Conservation (phyloP, 768 basidiomycete species). For the Xerocomellus intermedius region DNA sequence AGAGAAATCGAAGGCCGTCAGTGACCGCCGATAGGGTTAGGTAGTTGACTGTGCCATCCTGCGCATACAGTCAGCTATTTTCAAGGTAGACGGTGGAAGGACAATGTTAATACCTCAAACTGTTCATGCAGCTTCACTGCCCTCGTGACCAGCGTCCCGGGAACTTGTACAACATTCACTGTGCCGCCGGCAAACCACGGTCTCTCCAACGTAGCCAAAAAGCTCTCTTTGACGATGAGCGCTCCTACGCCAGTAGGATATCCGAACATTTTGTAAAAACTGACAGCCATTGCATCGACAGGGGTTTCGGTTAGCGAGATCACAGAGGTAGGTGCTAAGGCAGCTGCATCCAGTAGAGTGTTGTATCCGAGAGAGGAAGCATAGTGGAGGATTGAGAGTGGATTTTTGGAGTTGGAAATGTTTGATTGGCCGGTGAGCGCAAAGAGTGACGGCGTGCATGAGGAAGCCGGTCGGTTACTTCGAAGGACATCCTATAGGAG, state of each 20-base stretch:
- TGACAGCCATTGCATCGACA: constrained; percentile 80
- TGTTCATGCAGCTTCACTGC: constrained; percentile 61
- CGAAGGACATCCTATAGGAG: constrained; percentile 52
- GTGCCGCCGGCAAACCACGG: constrained; percentile 88
- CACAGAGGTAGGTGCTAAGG: constrained; percentile 68
- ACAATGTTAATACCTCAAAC: constrained; percentile 59
- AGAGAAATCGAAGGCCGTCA: constrained; percentile 72
- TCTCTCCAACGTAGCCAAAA: constrained; percentile 56
- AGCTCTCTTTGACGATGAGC: constrained; percentile 68
- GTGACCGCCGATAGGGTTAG: constrained; percentile 74
- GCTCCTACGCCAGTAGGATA: constrained; percentile 85
- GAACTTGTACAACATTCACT: constrained; percentile 81
- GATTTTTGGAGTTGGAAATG: constrained; percentile 71
- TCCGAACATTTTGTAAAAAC: constrained; percentile 91
- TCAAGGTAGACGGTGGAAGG: not conserved
- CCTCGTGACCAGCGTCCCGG: constrained; percentile 65
- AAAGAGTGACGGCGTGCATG: constrained; percentile 53
- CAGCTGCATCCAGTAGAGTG: constrained; percentile 80
- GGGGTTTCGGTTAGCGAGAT: constrained; percentile 64
- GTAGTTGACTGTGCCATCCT: constrained; percentile 89
- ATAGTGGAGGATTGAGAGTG: constrained; percentile 60
- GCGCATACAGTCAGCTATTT: constrained; percentile 9
- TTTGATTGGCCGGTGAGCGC: constrained; percentile 82
- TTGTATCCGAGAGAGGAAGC: constrained; percentile 69
- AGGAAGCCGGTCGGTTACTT: constrained; percentile 43